Conservation (phyloP, 176 grass and related monocot genomes). For the Rhynchospora breviuscula region DNA sequence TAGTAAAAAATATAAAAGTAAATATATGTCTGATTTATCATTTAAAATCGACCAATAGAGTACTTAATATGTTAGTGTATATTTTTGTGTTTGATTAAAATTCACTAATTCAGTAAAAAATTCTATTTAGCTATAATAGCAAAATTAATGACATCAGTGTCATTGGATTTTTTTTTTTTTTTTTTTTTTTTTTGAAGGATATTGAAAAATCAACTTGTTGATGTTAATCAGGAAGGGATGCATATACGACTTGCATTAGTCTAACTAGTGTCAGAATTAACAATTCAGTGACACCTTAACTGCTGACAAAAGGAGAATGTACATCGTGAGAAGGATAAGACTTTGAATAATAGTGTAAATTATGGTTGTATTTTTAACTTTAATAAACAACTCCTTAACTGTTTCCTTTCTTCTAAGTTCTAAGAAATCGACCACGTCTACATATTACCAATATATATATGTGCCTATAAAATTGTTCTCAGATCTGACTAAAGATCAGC, state of each 20-base stretch:
- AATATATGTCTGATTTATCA: too few species aligned
- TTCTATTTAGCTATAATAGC: too few species aligned
- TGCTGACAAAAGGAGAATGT: neutral
- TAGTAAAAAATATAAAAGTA: too few species aligned
- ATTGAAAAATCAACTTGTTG: neutral
- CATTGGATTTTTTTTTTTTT: too few species aligned
- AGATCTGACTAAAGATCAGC: neutral
- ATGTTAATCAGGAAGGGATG: neutral
- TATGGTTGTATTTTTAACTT: neutral
- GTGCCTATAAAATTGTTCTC: neutral
- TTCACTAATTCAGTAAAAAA: too few species aligned
- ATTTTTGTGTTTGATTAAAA: too few species aligned
- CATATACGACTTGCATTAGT: neutral
- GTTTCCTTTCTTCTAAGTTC: neutral
- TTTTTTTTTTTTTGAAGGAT: too few species aligned
- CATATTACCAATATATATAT: neutral
- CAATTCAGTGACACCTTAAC: constrained; percentile 4
- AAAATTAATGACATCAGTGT: too few species aligned
- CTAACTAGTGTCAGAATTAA: neutral
- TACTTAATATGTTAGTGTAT: too few species aligned
- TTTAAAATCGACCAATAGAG: too few species aligned
- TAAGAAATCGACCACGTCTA: neutral
- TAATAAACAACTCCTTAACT: neutral
- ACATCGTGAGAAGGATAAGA: neutral
- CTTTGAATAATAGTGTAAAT: neutral